These are phyloP conservation scores for Cordyceps pruinosa DNA, from an alignment of 2,329 filamentous ascomycete species.

Conservation along the genomic window DNA sequence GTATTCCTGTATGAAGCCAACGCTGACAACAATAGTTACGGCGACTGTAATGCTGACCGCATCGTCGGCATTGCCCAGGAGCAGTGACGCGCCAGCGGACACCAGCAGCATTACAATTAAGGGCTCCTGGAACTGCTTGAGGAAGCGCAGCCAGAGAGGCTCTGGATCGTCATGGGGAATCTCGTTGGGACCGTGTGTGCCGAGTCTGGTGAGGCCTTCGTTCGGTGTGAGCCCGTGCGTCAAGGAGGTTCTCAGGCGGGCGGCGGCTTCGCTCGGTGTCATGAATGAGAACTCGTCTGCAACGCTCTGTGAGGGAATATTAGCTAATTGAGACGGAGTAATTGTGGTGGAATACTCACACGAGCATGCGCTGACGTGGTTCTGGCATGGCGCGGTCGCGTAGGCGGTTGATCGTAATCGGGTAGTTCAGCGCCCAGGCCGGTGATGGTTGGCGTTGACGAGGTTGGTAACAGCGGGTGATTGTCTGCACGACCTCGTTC, in stretches of 20 bases:
- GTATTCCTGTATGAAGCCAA: constrained; percentile 96
- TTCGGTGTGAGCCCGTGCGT: constrained; percentile 71
- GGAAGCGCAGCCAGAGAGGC: constrained; percentile 87
- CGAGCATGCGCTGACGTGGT: constrained; percentile 50
- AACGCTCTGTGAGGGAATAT: constrained; percentile 32
- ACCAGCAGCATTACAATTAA: constrained; percentile 86
- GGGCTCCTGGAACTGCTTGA: constrained; percentile 95
- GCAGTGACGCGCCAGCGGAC: constrained; percentile 78
- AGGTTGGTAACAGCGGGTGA: constrained; percentile 28
- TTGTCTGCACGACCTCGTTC: constrained; percentile 26
- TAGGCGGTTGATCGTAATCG: constrained; percentile 20
- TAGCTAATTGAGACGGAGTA: neutral
- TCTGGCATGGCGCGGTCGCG: constrained; percentile 33
- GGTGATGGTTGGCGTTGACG: constrained; percentile 28
- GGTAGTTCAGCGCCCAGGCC: constrained; percentile 21
- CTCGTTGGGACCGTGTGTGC: constrained; percentile 84
- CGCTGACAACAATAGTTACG: constrained; percentile 92
- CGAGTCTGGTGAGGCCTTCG: constrained; percentile 73
- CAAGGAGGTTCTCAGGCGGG: constrained; percentile 74
- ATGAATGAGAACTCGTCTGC: constrained; percentile 60
- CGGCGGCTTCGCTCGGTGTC: constrained; percentile 70
- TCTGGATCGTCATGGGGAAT: constrained; percentile 90
- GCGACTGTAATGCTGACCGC: constrained; percentile 92
- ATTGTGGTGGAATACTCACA: constrained; percentile 30
- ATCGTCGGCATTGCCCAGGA: constrained; percentile 92